Percentiles rank a stretch among this genome's conserved stretches.
Evolutionary conservation across 805 yeast genomes (phyloP).

Genomic region (Torulaspora delbrueckii): DNA sequence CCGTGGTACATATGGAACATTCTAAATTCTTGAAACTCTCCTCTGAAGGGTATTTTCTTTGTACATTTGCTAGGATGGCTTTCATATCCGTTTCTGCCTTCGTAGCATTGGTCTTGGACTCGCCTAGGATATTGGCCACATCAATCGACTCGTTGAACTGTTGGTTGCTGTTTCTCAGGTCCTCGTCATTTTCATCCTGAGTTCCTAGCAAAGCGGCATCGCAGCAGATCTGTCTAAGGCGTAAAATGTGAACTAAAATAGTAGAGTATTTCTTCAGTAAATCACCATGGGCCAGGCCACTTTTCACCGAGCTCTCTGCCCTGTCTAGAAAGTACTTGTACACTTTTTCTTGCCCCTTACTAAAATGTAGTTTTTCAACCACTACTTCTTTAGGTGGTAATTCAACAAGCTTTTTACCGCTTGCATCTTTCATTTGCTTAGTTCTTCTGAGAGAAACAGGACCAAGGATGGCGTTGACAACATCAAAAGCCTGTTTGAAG

Average conservation of each 20-base stretch:
- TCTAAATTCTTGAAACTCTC: slow-evolving; percentile 46
- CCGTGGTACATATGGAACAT: slow-evolving; percentile 79
- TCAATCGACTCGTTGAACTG: slow-evolving; percentile 9
- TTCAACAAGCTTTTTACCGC: slow-evolving; percentile 70
- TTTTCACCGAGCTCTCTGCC: slow-evolving; percentile 59
- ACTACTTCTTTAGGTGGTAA: slow-evolving; percentile 72
- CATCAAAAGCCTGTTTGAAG: slow-evolving; percentile 66
- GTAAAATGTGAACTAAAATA: slow-evolving; percentile 73
- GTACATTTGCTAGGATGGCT: slow-evolving; percentile 1
- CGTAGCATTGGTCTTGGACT: neutral
- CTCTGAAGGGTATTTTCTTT: slow-evolving; percentile 28
- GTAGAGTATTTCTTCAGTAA: slow-evolving; percentile 69
- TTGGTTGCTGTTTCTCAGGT: slow-evolving; percentile 25
- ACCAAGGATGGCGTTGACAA: slow-evolving; percentile 78
- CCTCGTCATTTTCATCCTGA: slow-evolving; percentile 51
- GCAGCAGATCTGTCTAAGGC: slow-evolving; percentile 86
- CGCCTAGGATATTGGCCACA: slow-evolving; percentile 1
- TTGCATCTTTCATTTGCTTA: slow-evolving; percentile 67
- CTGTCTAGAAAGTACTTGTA: slow-evolving; percentile 64
- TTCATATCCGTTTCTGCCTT: slow-evolving; percentile 1
- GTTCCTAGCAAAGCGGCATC: slow-evolving; percentile 62
- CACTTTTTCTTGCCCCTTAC: slow-evolving; percentile 56
- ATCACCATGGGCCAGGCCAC: slow-evolving; percentile 59
- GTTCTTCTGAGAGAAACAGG: slow-evolving; percentile 83
- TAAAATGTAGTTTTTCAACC: slow-evolving; percentile 63